phyloP scores from a whole-genome alignment of 805 yeast genomes.

The Kodamaea sagamina region DNA sequence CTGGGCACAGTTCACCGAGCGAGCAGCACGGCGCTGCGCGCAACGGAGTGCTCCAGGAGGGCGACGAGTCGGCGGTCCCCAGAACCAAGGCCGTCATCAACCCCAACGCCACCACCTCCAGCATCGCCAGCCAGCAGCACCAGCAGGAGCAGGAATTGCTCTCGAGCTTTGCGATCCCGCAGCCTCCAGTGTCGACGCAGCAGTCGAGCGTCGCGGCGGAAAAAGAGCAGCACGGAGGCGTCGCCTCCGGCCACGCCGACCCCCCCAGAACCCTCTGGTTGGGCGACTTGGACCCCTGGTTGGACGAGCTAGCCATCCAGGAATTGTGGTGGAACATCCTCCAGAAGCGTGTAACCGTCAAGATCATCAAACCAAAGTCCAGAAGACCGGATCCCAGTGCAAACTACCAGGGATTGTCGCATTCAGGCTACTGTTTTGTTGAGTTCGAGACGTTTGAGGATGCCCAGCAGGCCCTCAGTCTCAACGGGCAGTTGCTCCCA shows the following conservation, averaged over 20 bases:
- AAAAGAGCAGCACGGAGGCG: slow-evolving; percentile 12
- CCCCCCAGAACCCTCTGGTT: slow-evolving; percentile 80
- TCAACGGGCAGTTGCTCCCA: slow-evolving; percentile 68
- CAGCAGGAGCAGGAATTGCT: slow-evolving; percentile 47
- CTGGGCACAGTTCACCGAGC: background rate
- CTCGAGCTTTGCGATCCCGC: slow-evolving; percentile 39
- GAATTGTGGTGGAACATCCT: slow-evolving; percentile 61
- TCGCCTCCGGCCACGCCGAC: slow-evolving; percentile 18
- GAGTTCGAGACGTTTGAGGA: slow-evolving; percentile 70
- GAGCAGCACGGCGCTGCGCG: background rate
- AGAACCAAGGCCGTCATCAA: background rate
- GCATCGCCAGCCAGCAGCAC: slow-evolving; percentile 44
- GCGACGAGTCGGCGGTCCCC: background rate
- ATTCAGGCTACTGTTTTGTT: slow-evolving; percentile 72
- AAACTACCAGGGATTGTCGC: slow-evolving; percentile 29
- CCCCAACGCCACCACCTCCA: slow-evolving; percentile 19
- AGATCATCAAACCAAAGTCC: slow-evolving; percentile 55
- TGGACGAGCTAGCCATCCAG: slow-evolving; percentile 59
- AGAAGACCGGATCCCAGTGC: slow-evolving; percentile 21
- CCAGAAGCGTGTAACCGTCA: slow-evolving; percentile 60
- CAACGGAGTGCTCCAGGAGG: background rate
- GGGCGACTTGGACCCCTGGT: slow-evolving; percentile 85
- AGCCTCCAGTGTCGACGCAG: slow-evolving; percentile 43
- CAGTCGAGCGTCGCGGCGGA: slow-evolving; percentile 37
- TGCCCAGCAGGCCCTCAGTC: slow-evolving; percentile 65